Percentiles rank a stretch among this genome's conserved stretches.
These are phyloP conservation scores for Elsinoe necatrix DNA, from an alignment of 2,329 filamentous ascomycete species.

Conservation along the genomic window DNA sequence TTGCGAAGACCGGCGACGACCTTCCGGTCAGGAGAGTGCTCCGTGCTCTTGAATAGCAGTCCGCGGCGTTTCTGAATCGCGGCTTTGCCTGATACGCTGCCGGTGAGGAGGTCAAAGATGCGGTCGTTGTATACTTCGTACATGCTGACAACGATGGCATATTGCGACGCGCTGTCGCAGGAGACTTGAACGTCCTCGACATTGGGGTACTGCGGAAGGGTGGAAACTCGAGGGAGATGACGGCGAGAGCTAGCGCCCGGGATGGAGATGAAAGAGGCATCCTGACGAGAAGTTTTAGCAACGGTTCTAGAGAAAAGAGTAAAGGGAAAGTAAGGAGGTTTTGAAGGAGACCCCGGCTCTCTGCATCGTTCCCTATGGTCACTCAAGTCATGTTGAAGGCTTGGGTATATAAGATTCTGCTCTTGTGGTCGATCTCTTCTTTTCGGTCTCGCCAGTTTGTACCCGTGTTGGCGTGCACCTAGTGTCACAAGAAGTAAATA, in stretches of 20 bases:
- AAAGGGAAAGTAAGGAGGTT: slow-evolving; percentile 19
- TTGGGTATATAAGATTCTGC: neutral
- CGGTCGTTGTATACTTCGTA: slow-evolving; percentile 99
- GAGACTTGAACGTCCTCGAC: slow-evolving; percentile 61
- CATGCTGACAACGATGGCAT: slow-evolving; percentile 88
- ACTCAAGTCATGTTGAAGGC: slow-evolving; percentile 8
- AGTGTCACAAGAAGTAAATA: neutral
- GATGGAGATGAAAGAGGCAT: slow-evolving; percentile 32
- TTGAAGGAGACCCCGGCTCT: slow-evolving; percentile 16
- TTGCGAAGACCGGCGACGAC: slow-evolving; percentile 88
- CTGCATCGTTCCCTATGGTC: slow-evolving; percentile 14
- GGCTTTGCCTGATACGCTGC: slow-evolving; percentile 48
- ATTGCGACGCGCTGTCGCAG: slow-evolving; percentile 63
- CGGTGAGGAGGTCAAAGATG: slow-evolving; percentile 83
- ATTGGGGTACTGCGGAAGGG: slow-evolving; percentile 64
- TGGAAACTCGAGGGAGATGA: slow-evolving; percentile 59
- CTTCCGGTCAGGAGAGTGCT: slow-evolving; percentile 81
- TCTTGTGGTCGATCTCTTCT: neutral
- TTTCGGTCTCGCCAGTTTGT: neutral
- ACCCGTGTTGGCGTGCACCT: neutral
- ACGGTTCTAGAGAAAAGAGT: slow-evolving; percentile 13
- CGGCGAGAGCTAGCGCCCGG: slow-evolving; percentile 41
- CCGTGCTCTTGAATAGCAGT: slow-evolving; percentile 85
- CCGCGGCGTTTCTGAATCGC: slow-evolving; percentile 57
- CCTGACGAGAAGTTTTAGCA: slow-evolving; percentile 16